Base-by-base conservation (phyloP, 257 asterid genomes). In the Perilla frutescens region DNA sequence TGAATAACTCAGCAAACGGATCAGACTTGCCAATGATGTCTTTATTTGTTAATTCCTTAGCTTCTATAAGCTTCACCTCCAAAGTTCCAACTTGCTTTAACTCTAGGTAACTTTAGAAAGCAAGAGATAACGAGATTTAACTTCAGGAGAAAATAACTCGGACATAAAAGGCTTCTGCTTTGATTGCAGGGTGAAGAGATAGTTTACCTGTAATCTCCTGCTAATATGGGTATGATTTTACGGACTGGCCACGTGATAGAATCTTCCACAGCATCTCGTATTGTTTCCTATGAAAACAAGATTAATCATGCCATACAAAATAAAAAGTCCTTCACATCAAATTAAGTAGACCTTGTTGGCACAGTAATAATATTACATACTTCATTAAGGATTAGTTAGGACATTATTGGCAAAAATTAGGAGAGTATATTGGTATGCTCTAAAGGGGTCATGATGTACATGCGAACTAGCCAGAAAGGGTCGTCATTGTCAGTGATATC, bases 241-340 rank as follows among this genome's bases (percentile, higher is more conserved):
- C 99, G 97, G 41, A 91, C 96, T 36, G 99, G 98, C 99, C 99
- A 94, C 8, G 95, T 88, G 57, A 94, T 88, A 44, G 98, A 90
- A 78, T 91, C 99, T 83, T 90, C 99, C 73, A 94, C 85, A 8
- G 98, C 97, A 83, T 94, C 97, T 70, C 88, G 79, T 80, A 94
- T 88, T 59, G 96, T 90, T 60, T 81, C 96, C 99, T 94, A 70
- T 1, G 2, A 55, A 37, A 45, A 59, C 34, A 41, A 51, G 44
- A n/a, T 9, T 20, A 55, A 12, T 11, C 8, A 3, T 39, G 41
- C 37, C 4, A 36, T 14, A 58, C 62, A n/a, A 64, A 57, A 39
- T 48, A 45, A 6, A 32, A 9, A 10, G 9, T 9, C 39, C 57
- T 13, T 51, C 57, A 6, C 57, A 32, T 45, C 7, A 36, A 31